phyloP scores from a whole-genome alignment of 176 grass and related monocot genomes.

The Canna indica region DNA sequence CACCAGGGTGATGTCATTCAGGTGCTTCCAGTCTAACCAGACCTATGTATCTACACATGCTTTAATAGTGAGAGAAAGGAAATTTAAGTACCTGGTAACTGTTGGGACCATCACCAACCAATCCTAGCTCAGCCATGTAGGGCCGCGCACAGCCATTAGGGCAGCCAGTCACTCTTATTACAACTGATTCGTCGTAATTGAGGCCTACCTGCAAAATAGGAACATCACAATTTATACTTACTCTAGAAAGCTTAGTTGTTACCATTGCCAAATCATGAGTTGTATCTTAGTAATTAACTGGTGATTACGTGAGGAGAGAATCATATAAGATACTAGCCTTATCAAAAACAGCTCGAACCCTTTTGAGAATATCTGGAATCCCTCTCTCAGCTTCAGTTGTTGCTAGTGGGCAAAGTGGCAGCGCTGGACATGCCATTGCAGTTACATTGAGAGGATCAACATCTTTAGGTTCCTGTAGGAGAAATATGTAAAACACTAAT shows the following conservation, averaged over 20 bases:
- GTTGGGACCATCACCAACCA: constrained; percentile 96
- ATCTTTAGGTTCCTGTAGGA: constrained; percentile 59
- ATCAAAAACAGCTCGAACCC: constrained; percentile 74
- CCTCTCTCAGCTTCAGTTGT: constrained; percentile 96
- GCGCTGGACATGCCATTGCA: constrained; percentile 93
- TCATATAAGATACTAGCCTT: constrained; percentile 38
- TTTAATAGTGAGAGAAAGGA: not conserved
- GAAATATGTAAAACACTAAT: not conserved
- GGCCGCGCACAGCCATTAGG: constrained; percentile 95
- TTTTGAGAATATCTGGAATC: constrained; percentile 74
- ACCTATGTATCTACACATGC: not conserved
- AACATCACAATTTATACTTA: not conserved
- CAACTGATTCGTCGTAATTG: constrained; percentile 54
- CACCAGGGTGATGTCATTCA: not conserved
- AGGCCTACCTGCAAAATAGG: constrained; percentile 58
- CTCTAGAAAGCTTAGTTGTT: not conserved
- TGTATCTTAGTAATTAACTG: not conserved
- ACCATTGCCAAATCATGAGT: not conserved
- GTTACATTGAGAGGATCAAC: constrained; percentile 87
- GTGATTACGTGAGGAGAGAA: not conserved
- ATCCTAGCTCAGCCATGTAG: constrained; percentile 96
- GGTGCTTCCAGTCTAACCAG: not conserved
- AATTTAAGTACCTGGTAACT: constrained; percentile 64
- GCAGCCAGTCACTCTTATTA: constrained; percentile 90
- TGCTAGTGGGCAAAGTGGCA: constrained; percentile 87